Base-by-base conservation (phyloP, 2,329 filamentous ascomycete genomes). In the Pestalotiopsis sp. region DNA sequence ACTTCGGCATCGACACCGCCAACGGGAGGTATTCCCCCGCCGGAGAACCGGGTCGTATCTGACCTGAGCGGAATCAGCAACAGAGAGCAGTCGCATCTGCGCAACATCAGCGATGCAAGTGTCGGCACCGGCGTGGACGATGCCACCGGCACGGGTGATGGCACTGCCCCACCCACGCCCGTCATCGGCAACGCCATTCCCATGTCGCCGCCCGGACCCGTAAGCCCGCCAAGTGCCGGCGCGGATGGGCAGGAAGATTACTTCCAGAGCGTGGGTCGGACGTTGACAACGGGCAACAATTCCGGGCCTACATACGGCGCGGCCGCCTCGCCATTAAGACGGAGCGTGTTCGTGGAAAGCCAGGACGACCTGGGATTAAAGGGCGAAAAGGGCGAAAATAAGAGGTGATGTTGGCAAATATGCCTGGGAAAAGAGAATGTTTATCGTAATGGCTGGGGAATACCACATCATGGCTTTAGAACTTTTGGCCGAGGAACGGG, bases 301-400 rank as follows among this genome's bases (percentile, higher is more conserved):
- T 67, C 23, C 49, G 36, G 60, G 61, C 45, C 27, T 14, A 31
- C 27, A 20, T 17, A 17, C 27, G 31, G 60, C 65, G 41, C 67
- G 57, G 66, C 67, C 67, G 14, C 67, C 41, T 41, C 65, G 9
- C 61, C 67, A n/a, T 69, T 69, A 25, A 77, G 82, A 65, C 80
- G 76, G 75, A 84, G 82, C 36, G 78, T 82, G 52, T 84, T 85
- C 57, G 74, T 76, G 6, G 83, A 83, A 72, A 79, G 78, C n/a
- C 75, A 77, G 36, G 81, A 83, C 56, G 82, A 84, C 72, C 77
- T 81, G 74, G 77, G 73, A 11, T 73, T 68, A 2, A 31, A 49
- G 20, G 52, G 23, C 20, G 41, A 23, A 9, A 36, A 36, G 31
- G 31, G 31, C 31, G 31, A 36, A 36, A 36, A 36, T 13, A 66